Evolutionary conservation across 208 protist species (phyloP).

Genomic region (Vickermania ingenoplastis): DNA sequence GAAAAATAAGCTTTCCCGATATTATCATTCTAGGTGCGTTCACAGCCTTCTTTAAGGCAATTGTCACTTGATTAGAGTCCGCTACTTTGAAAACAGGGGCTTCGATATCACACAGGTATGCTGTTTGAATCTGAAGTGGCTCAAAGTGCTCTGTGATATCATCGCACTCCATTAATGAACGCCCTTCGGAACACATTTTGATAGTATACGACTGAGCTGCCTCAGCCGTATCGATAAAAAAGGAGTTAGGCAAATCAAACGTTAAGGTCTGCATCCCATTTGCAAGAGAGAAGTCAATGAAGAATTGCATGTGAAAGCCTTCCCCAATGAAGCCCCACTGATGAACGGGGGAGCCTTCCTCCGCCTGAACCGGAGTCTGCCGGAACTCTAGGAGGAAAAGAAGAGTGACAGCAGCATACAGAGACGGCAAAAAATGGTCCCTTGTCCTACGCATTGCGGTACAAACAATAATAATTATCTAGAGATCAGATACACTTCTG

Average conservation of each 20-base stretch:
- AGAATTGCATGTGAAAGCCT: slow-evolving; percentile 74
- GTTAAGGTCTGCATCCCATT: slow-evolving; percentile 15
- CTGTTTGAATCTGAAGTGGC: slow-evolving; percentile 23
- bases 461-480: no score
- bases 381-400: no score
- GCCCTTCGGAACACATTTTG: not conserved
- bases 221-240: slow-evolving; percentile 72
- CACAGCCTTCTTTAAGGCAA: not conserved
- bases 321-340: slow-evolving; percentile 37
- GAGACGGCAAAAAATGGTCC: no score
- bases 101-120: slow-evolving; percentile 71
- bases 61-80: slow-evolving; percentile 16
- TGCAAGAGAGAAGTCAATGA: slow-evolving; percentile 35
- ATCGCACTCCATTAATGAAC: not conserved
- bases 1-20: slow-evolving; percentile 28
- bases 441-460: no score
- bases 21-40: no score
- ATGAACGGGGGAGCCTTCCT: not conserved
- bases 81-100: slow-evolving; percentile 55
- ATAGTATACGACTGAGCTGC: slow-evolving; percentile 46
- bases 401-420: no score
- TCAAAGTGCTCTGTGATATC: slow-evolving; percentile 29
- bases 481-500: no score
- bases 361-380: no score
- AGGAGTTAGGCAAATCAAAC: slow-evolving; percentile 37